phyloP scores from a whole-genome alignment of 371 early-diverging fungal species.

The Mucor piriformis region DNA sequence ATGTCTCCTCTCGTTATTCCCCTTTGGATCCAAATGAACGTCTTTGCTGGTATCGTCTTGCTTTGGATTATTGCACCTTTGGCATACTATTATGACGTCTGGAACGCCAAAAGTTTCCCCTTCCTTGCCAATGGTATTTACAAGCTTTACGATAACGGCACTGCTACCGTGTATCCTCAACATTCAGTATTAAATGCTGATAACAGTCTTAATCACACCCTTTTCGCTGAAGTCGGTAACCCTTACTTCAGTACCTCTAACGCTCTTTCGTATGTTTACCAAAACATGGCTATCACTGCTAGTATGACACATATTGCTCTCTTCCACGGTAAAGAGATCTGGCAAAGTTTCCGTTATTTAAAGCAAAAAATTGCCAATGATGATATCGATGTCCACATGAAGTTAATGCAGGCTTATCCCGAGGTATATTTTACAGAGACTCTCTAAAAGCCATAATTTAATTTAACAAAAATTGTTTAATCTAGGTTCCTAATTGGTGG shows the following conservation, averaged over 20 bases:
- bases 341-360: neutral
- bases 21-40: constrained; percentile 52
- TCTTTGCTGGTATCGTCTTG: constrained; percentile 37
- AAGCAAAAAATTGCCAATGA: neutral
- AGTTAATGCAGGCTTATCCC: constrained; percentile 1
- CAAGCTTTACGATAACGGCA: constrained; percentile 27
- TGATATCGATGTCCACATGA: constrained; percentile 3
- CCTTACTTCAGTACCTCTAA: constrained; percentile 34
- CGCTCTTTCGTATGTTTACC: constrained; percentile 37
- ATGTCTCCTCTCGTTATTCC: constrained; percentile 74
- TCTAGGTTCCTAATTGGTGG: constrained; percentile 75
- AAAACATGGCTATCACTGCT: constrained; percentile 54
- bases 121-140: constrained; percentile 46
- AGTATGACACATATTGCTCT: constrained; percentile 54
- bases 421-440: neutral
- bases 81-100: constrained; percentile 43
- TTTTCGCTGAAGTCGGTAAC: constrained; percentile 38
- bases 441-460: too few species aligned
- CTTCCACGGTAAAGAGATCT: constrained; percentile 44
- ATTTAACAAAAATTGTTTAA: too few species aligned
- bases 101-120: constrained; percentile 51
- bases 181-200: constrained; percentile 36
- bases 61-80: constrained; percentile 44
- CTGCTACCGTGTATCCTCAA: constrained; percentile 42
- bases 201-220: constrained; percentile 40